phyloP scores from a whole-genome alignment of 2,329 filamentous ascomycete species.

The Neonectria coccinea region DNA sequence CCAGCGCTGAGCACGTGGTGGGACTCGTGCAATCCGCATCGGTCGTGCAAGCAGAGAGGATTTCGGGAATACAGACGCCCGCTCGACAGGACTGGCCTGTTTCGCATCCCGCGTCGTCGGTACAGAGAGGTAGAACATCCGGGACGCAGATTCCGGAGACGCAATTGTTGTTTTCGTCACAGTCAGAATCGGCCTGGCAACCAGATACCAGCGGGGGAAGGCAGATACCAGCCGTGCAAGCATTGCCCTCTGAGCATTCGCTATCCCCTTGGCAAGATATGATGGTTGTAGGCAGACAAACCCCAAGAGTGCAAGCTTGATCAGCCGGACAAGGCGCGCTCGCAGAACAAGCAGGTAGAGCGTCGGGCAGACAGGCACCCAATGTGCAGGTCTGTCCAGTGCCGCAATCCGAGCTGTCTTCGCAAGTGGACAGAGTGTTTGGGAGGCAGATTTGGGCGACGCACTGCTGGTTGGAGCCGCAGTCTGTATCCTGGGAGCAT shows the following conservation, averaged over 20 bases:
- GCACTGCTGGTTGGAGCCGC: constrained; percentile 5
- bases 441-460: constrained; percentile 8
- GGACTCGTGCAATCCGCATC: neutral
- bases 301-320: neutral
- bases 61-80: constrained; percentile 4
- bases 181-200: neutral
- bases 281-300: constrained; percentile 1
- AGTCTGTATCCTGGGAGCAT: constrained; percentile 6
- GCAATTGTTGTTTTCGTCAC: neutral
- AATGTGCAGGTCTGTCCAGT: neutral
- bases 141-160: constrained; percentile 2
- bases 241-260: neutral
- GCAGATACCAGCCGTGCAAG: neutral
- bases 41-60: constrained; percentile 3
- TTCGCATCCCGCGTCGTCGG: neutral
- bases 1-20: constrained; percentile 1
- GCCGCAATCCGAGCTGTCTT: neutral
- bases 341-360: neutral
- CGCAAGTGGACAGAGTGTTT: constrained; percentile 1
- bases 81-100: constrained; percentile 6
- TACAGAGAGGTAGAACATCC: constrained; percentile 1
- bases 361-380: constrained; percentile 3
- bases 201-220: neutral
- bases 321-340: neutral
- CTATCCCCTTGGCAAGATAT: neutral